phyloP scores from a whole-genome alignment of 352 stramenopile genomes.

The Plasmopara viticola region DNA sequence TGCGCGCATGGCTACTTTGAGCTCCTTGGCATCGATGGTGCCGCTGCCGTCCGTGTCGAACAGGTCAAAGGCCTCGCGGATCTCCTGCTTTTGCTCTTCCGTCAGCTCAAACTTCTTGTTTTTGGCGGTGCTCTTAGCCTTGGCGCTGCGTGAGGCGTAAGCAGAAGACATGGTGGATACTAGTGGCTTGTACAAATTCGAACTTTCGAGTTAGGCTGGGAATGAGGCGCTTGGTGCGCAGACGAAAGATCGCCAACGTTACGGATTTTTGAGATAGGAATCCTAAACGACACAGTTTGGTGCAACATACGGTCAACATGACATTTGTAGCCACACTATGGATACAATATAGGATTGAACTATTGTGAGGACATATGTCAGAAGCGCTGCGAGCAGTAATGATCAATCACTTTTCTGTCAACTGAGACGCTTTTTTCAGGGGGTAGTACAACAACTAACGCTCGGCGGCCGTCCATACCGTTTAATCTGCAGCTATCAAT shows the following conservation, averaged over 20 bases:
- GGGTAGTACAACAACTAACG: too few species aligned
- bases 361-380: too few species aligned
- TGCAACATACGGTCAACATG: slow-evolving; percentile 3
- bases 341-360: too few species aligned
- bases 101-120: slow-evolving; percentile 86
- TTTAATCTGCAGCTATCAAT: too few species aligned
- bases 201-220: neutral
- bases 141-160: slow-evolving; percentile 58
- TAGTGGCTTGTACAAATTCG: neutral
- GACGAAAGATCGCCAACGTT: slow-evolving; percentile 13
- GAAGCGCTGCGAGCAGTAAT: too few species aligned
- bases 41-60: slow-evolving; percentile 96
- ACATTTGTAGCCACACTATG: neutral
- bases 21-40: slow-evolving; percentile 93
- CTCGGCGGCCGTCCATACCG: too few species aligned
- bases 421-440: too few species aligned
- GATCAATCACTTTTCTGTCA: too few species aligned
- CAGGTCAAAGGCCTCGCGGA: slow-evolving; percentile 94
- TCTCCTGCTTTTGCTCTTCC: slow-evolving; percentile 94
- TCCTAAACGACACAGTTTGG: neutral
- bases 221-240: slow-evolving; percentile 5
- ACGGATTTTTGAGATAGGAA: neutral
- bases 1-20: slow-evolving; percentile 94
- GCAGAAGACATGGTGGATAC: slow-evolving; percentile 50
- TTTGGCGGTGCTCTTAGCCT: slow-evolving; percentile 66